These are phyloP conservation scores for Rhynchospora pubera DNA, from an alignment of 176 grass and related monocot species.

Conservation along the genomic window DNA sequence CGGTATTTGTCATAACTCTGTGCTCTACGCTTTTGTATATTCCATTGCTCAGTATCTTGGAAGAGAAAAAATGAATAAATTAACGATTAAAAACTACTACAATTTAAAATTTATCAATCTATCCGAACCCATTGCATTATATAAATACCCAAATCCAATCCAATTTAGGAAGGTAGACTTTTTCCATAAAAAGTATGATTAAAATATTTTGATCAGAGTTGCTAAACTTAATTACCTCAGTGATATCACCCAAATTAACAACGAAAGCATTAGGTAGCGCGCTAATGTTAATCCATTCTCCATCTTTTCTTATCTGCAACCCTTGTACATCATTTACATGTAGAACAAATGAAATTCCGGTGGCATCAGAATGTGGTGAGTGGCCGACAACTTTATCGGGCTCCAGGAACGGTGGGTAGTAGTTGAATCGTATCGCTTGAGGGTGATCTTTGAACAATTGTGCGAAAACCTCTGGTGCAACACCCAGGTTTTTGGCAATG, in stretches of 20 bases:
- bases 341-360: conserved; percentile 38
- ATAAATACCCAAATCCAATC: neutral
- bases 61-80: neutral
- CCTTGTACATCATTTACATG: conserved; percentile 45
- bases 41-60: conserved; percentile 27
- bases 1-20: conserved; percentile 8
- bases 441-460: conserved; percentile 25
- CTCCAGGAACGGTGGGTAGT: conserved; percentile 42
- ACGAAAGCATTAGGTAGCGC: conserved; percentile 22
- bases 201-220: neutral
- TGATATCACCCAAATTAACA: conserved; percentile 36
- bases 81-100: neutral
- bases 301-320: conserved; percentile 47
- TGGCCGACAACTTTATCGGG: conserved; percentile 48
- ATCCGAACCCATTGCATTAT: no score
- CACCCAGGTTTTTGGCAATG: conserved; percentile 29
- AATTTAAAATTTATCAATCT: neutral
- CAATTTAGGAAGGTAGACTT: neutral
- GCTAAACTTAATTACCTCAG: conserved; percentile 37
- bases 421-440: conserved; percentile 36
- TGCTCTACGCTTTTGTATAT: conserved; percentile 30
- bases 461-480: neutral
- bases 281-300: conserved; percentile 35
- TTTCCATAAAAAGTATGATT: neutral
- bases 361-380: conserved; percentile 44